Base-by-base conservation (phyloP, 1,284 basidiomycete genomes). In the Puccinia sorghi region DNA sequence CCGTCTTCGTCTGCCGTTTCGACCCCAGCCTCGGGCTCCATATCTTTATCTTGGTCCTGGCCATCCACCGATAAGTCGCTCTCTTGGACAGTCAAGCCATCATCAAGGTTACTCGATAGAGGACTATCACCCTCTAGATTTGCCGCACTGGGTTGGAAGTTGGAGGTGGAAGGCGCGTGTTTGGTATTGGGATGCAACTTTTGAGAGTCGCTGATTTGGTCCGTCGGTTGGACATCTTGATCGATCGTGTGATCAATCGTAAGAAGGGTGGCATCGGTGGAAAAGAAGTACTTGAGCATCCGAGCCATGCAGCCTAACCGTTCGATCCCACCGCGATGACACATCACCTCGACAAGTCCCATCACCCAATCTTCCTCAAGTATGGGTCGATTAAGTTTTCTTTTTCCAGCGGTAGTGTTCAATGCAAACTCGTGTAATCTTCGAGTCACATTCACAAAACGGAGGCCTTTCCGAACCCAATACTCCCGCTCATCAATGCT, bases 321-420 rank as follows among this genome's bases (percentile, higher is more conserved):
- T 64, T 74, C 72, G 48, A 74, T 74, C 57, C 72, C 72, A 46
- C 72, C 72, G 22, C 72, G 56, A 22, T 74, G 72, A 64, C 72
- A 74, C 39, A 74, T 37, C 27, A 63, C 52, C 56, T 63, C 72
- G 1, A 74, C 48, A 43, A 74, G 59, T 15, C 59, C 59, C 72
- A 74, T 63, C 56, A 74, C 72, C 72, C 72, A 74, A 48, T 74
- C 57, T 22, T 74, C 72, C 12, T 72, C 59, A 20, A 74, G 43
- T 13, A 43, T 56, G 2, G 56, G 25, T 32, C 25, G 41, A 74
- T 37, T 72, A n/a, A 13, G 22, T 32, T 66, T 66, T 15, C 46
- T 39, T 39, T 66, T 66, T 12, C 46, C 22, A 20, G 22, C 25
- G 12, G 41, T 11, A 66, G 41, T 66, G 6, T 41, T n/a, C n/a